Percentiles rank a stretch among this genome's conserved stretches.
Evolutionary conservation across 2,329 filamentous ascomycete genomes (phyloP).

Genomic region (Diaporthe eres): DNA sequence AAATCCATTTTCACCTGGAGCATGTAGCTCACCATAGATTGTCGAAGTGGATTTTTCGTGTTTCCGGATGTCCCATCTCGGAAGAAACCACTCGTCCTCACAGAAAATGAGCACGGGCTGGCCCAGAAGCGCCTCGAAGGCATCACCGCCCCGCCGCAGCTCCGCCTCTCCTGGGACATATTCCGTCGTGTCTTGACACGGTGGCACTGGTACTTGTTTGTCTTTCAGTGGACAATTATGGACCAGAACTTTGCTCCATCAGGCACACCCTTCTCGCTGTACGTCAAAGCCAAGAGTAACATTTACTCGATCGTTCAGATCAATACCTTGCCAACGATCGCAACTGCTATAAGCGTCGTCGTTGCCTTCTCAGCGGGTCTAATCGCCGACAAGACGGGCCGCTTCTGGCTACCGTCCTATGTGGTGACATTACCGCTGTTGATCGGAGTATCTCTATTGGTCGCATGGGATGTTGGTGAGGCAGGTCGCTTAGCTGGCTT

Average conservation of each 20-base stretch:
- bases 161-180: constrained; percentile 7
- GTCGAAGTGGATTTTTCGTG: neutral
- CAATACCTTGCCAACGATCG: constrained; percentile 5
- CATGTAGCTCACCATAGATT: neutral
- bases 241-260: constrained; percentile 6
- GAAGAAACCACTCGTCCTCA: neutral
- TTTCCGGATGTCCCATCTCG: constrained; percentile 7
- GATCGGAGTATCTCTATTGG: constrained; percentile 1
- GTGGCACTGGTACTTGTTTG: constrained; percentile 9
- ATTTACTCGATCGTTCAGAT: constrained; percentile 22
- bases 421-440: neutral
- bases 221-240: neutral
- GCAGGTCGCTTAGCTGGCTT: constrained; percentile 1
- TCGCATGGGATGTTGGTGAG: constrained; percentile 8
- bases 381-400: neutral
- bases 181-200: constrained; percentile 1
- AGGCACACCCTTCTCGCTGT: neutral
- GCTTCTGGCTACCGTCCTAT: neutral
- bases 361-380: neutral
- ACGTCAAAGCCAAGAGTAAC: neutral
- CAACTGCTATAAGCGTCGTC: neutral
- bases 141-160: neutral
- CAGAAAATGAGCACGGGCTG: neutral
- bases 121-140: neutral
- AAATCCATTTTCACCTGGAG: neutral